Conservation (phyloP, 345 rosid species). For the Mallotus nudiflorus region DNA sequence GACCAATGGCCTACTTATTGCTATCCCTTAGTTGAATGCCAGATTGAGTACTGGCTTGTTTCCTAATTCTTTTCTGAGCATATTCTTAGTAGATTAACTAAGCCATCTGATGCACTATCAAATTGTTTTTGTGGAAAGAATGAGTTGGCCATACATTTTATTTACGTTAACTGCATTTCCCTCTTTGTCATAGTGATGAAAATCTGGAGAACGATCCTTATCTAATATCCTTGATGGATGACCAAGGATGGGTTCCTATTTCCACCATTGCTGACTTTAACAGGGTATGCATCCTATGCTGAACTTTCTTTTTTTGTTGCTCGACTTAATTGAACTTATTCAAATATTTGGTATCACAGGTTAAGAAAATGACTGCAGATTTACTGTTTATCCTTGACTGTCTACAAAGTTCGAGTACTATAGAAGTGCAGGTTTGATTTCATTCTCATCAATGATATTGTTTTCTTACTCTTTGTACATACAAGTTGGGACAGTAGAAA, state of each 20-base stretch:
- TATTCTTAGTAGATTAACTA: background rate
- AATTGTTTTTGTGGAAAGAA: background rate
- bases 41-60: background rate
- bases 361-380: constrained; percentile 81
- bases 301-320: background rate
- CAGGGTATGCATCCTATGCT: constrained; percentile 55
- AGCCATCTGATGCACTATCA: background rate
- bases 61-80: background rate
- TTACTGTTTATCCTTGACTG: constrained; percentile 68
- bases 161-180: constrained; percentile 12
- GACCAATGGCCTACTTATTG: background rate
- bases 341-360: constrained; percentile 48
- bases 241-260: constrained; percentile 86
- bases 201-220: constrained; percentile 72
- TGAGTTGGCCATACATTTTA: constrained; percentile 4
- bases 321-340: background rate
- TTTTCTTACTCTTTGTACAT: background rate
- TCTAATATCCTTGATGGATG: constrained; percentile 82
- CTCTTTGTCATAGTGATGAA: constrained; percentile 67
- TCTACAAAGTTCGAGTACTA: constrained; percentile 58
- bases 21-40: background rate
- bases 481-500: background rate
- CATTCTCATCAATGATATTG: constrained; percentile 19
- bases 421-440: constrained; percentile 80
- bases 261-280: constrained; percentile 75